Evolutionary conservation across 139 green algal genomes (phyloP), one percentile per base, ranked within the genome.

Genomic region (Asterochloris erici): DNA sequence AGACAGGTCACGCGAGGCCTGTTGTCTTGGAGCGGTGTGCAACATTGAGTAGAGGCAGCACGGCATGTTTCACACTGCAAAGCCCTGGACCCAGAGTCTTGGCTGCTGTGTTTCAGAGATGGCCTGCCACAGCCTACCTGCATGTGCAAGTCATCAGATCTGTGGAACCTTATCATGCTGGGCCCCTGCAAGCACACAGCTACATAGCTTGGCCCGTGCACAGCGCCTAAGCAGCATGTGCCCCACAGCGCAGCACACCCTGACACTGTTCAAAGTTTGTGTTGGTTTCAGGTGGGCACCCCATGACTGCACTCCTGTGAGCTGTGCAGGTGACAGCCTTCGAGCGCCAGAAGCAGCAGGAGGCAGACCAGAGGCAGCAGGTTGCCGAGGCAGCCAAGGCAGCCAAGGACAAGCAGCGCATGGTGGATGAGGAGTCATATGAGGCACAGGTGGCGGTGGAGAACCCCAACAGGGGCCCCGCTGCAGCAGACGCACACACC

Each of bases 391-490:
- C 68, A 21, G 81, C 84, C 47, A 47, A 86, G 63, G 60, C 60
- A 63, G 71, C 71, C 11, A 81, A 77, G 26, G 83, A 61, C 27
- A 79, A 66, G 15, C 47, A 78, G 61, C 73, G 63, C 27, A n/a
- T 77, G 26, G 86, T 90, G 14, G 81, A 64, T 11, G 87, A 90
- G 74, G 87, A 90, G 14, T 29, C 81, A 14, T 91, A 91, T 47
- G 73, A n/a, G 12, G 23, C 68, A 60, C 24, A 86, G 23, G 83
- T 91, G 69, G 85, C 83, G 14, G 54, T 54, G 13, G 71, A 79
- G 12, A 91, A 91, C 82, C 62, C 74, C 0, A 91, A 91, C 73
- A 62, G 83, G 1, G 79, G 85, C 23, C 70, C 81, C 26, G 73
- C 63, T 27, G 66, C 62, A 11, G 63, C 86, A 14, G 80, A 83